Evolutionary conservation across 495 filamentous ascomycete genomes (phyloP), one percentile per base, ranked within the genome.

Genomic region (Parachaetomium inaequale): DNA sequence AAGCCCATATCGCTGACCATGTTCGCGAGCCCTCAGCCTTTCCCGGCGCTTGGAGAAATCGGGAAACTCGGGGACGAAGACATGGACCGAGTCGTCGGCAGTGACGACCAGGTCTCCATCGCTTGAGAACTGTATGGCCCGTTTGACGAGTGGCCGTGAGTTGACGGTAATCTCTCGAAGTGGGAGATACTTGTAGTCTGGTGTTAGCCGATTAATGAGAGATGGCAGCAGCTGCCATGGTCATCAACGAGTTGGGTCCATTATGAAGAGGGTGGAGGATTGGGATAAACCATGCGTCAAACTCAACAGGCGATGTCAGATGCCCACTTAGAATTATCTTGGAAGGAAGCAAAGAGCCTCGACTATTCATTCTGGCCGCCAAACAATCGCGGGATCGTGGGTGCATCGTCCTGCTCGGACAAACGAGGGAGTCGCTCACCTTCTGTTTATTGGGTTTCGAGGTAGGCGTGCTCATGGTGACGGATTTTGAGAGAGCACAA

Each of bases 21-120:
- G n/a, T n/a, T 59, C 2, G 45, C n/a, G 10, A 12, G 54, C 61
- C 46, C 36, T 53, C 12, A 52, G 11, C 19, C 29, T 55, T 54
- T 59, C 55, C 23, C 61, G 54, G 31, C 66, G 67, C 36, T 53
- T 58, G 29, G 66, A 52, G 3, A 72, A 51, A 55, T 70, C 66
- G 25, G 72, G 70, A 38, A 72, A 80, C 51, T 80, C 76, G 23
- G 79, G 79, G 23, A 81, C 68, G 53, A 77, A 75, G 46, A 82
- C 58, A 55, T 78, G 72, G 55, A 82, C 73, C 29, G 75, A 78
- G 62, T 82, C 79, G 56, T 82, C 77, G 43, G 76, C 77, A 0
- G 73, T 73, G 15, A 82, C 70, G 7, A 77, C 79, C 0, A 82
- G 66, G 63, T 82, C 79, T 32, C 74, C 73, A 52, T 82, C 79